phyloP scores from a whole-genome alignment of 2,329 filamentous ascomycete species.

The Aureobasidium vineae region DNA sequence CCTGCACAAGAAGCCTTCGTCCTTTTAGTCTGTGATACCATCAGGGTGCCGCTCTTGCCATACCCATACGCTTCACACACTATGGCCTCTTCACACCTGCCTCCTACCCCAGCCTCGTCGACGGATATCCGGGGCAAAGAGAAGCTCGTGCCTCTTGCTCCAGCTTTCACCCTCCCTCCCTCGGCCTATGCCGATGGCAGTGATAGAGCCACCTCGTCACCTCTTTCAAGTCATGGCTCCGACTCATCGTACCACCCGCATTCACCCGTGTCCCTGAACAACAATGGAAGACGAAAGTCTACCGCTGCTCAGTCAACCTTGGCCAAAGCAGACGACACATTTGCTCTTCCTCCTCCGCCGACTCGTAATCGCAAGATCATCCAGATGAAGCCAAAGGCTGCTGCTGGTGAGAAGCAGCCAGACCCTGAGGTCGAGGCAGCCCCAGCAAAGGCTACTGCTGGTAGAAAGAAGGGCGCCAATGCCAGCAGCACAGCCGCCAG shows the following conservation, averaged over 20 bases:
- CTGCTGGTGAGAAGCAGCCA: slow-evolving; percentile 37
- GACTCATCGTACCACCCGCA: slow-evolving; percentile 53
- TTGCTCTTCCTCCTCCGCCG: slow-evolving; percentile 85
- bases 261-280: slow-evolving; percentile 46
- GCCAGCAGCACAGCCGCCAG: slow-evolving; percentile 77
- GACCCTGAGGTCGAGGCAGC: slow-evolving; percentile 30
- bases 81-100: slow-evolving; percentile 67
- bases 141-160: slow-evolving; percentile 57
- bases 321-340: slow-evolving; percentile 56
- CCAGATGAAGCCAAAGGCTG: slow-evolving; percentile 78
- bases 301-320: slow-evolving; percentile 32
- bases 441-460: slow-evolving; percentile 38
- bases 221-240: slow-evolving; percentile 47
- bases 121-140: slow-evolving; percentile 74
- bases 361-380: slow-evolving; percentile 94
- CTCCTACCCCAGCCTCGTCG: slow-evolving; percentile 75
- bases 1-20: neutral
- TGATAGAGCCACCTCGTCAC: slow-evolving; percentile 49
- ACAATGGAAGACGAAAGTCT: slow-evolving; percentile 36
- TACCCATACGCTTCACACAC: neutral
- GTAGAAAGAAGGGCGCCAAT: slow-evolving; percentile 71
- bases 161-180: slow-evolving; percentile 72
- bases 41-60: neutral
- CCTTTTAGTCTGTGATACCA: neutral
- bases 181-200: slow-evolving; percentile 59